phyloP scores from a whole-genome alignment of 768 basidiomycete genomes.

The Cytidiella melzeri region DNA sequence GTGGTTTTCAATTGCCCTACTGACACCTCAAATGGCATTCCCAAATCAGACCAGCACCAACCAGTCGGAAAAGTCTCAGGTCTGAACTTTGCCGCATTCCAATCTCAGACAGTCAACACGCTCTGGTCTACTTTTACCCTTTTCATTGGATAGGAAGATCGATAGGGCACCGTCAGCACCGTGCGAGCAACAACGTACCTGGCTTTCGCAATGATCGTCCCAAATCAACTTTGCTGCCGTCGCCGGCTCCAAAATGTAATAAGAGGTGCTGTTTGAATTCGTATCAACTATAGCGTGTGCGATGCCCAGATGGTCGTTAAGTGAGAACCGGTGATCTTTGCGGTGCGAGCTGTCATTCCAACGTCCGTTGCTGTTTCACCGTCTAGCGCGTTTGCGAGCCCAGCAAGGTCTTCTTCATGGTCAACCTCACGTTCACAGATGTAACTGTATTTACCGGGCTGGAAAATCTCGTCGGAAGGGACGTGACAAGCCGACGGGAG shows the following conservation, averaged over 20 bases:
- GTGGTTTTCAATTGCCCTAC: neutral
- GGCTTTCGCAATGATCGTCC: conserved; percentile 9
- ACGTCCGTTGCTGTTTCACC: neutral
- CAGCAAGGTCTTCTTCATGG: conserved; percentile 14
- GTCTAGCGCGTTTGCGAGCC: conserved; percentile 18
- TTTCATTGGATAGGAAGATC: neutral
- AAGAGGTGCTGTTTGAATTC: no score
- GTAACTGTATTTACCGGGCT: conserved; percentile 14
- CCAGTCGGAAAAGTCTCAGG: neutral
- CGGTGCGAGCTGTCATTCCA: neutral
- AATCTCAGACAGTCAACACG: conserved; percentile 7
- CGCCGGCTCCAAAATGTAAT: neutral
- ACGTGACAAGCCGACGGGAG: neutral
- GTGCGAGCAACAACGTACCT: neutral
- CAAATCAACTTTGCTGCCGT: neutral
- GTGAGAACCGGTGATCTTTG: neutral
- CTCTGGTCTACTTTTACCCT: conserved; percentile 1
- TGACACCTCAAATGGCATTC: neutral
- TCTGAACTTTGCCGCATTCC: conserved; percentile 6
- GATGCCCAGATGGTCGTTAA: neutral
- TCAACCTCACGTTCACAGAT: conserved; percentile 18
- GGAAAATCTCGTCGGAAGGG: conserved; percentile 16
- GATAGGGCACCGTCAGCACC: neutral
- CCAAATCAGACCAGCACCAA: neutral
- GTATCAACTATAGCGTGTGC: no score